Conservation (phyloP, 2,329 filamentous ascomycete genomes). For the Pyricularia sp. region DNA sequence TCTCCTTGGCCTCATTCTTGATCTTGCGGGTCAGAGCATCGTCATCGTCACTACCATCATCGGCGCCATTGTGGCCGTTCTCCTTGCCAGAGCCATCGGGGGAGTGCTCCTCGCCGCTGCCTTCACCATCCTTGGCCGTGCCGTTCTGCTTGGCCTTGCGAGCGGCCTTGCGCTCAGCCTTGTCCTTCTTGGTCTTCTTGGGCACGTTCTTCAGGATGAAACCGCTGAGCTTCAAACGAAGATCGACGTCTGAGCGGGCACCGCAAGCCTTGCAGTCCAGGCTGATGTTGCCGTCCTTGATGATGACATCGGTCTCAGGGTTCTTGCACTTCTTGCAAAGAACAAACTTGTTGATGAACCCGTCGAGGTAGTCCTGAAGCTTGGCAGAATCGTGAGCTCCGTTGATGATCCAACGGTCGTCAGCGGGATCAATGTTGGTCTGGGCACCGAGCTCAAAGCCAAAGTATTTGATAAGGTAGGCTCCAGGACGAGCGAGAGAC, state of each 20-base stretch:
- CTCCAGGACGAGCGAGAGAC: constrained; percentile 82
- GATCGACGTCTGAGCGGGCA: constrained; percentile 82
- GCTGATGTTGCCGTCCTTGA: constrained; percentile 86
- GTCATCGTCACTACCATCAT: constrained; percentile 71
- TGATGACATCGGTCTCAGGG: constrained; percentile 89
- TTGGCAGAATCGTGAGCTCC: constrained; percentile 91
- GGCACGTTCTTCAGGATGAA: constrained; percentile 96
- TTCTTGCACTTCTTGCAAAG: constrained; percentile 99
- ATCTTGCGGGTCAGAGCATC: constrained; percentile 69
- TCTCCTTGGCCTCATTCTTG: constrained; percentile 43
- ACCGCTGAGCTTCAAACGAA: constrained; percentile 88
- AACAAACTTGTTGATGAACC: constrained; percentile 97
- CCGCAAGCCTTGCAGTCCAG: constrained; percentile 99
- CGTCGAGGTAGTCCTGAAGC: constrained; percentile 95
- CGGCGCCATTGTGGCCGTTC: constrained; percentile 43
- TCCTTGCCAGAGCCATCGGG: constrained; percentile 32
- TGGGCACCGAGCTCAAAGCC: constrained; percentile 97
- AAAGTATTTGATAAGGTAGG: constrained; percentile 99
- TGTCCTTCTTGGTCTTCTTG: constrained; percentile 95
- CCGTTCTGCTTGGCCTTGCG: constrained; percentile 78
- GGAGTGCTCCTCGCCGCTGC: constrained; percentile 53
- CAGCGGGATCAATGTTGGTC: constrained; percentile 93
- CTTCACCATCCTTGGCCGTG: constrained; percentile 45
- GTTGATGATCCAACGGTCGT: constrained; percentile 99
- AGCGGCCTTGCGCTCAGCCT: constrained; percentile 82